Conservation (phyloP, 1,284 basidiomycete species). For the Apiotrichum gamsii region DNA sequence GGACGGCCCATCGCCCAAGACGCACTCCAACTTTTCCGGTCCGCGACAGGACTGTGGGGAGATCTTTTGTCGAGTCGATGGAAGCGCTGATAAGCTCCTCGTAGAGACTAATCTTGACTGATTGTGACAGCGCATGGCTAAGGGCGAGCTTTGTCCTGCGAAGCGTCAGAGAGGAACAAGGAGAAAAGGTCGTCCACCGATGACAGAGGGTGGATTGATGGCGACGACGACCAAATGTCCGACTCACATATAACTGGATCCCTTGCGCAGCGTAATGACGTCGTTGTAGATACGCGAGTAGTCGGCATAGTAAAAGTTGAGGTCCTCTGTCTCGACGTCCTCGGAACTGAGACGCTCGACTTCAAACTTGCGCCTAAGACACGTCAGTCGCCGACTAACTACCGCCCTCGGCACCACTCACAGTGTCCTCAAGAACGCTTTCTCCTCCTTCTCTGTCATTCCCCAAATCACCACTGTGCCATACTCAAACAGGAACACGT, state of each 20-base stretch:
- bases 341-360: conserved; percentile 78
- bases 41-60: conserved; percentile 86
- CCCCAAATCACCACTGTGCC: conserved; percentile 91
- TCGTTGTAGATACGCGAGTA: conserved; percentile 98
- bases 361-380: conserved; percentile 88
- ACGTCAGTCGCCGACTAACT: conserved; percentile 3
- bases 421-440: conserved; percentile 78
- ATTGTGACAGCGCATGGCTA: conserved; percentile 90
- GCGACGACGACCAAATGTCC: no score
- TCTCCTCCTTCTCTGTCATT: conserved; percentile 89
- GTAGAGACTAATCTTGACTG: conserved; percentile 93
- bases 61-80: conserved; percentile 94
- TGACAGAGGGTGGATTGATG: no score
- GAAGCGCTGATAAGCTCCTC: conserved; percentile 88
- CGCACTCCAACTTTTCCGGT: conserved; percentile 85
- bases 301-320: conserved; percentile 95
- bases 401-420: conserved; percentile 49
- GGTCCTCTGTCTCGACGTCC: conserved; percentile 87
- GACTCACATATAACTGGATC: conserved; percentile 89
- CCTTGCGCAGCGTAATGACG: conserved; percentile 89
- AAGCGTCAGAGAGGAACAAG: no score
- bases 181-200: neutral
- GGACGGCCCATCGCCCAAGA: conserved; percentile 29
- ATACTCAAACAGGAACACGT: conserved; percentile 90
- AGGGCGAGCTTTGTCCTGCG: conserved; percentile 87